Percentiles rank a stretch among this genome's conserved stretches.
phyloP scores from a whole-genome alignment of 2,329 filamentous ascomycete genomes.

The Xenosphaeropsis pyriputrescens region DNA sequence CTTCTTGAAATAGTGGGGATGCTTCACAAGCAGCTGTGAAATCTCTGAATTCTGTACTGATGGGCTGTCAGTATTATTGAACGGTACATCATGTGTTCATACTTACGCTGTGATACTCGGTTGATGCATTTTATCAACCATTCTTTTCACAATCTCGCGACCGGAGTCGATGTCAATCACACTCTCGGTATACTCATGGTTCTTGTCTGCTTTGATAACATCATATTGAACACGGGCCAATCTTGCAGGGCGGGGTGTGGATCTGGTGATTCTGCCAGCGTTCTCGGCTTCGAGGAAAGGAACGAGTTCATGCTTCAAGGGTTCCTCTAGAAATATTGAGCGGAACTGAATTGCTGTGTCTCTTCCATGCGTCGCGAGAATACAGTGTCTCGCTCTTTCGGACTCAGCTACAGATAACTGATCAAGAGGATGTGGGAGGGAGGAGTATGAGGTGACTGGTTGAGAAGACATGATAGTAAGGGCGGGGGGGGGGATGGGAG shows the following conservation, averaged over 20 bases:
- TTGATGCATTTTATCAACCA: conserved; percentile 30
- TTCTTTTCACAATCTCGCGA: conserved; percentile 25
- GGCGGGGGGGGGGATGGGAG: no score
- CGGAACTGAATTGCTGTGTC: conserved; percentile 39
- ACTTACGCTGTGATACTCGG: conserved; percentile 29
- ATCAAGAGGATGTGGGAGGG: conserved; percentile 28
- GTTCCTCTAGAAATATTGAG: conserved; percentile 36
- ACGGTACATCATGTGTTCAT: not conserved
- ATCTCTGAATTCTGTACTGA: conserved; percentile 26
- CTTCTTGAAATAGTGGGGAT: conserved; percentile 33
- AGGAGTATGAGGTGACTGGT: no score
- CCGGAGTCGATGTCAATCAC: conserved; percentile 29
- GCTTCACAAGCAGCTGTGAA: conserved; percentile 31
- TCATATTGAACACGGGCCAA: conserved; percentile 40
- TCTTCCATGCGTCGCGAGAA: conserved; percentile 17
- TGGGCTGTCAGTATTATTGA: conserved; percentile 12
- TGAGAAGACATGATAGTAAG: no score
- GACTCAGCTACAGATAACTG: conserved; percentile 29
- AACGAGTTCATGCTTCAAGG: conserved; percentile 32
- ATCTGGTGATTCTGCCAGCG: conserved; percentile 19
- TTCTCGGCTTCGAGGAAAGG: conserved; percentile 32
- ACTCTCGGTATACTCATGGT: conserved; percentile 38
- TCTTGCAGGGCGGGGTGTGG: conserved; percentile 25
- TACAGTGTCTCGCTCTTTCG: conserved; percentile 32
- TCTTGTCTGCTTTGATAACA: conserved; percentile 32